Evolutionary conservation across 2,329 filamentous ascomycete species (phyloP), one percentile per base, ranked within the genome.

Genomic region (Colletotrichum melonis): DNA sequence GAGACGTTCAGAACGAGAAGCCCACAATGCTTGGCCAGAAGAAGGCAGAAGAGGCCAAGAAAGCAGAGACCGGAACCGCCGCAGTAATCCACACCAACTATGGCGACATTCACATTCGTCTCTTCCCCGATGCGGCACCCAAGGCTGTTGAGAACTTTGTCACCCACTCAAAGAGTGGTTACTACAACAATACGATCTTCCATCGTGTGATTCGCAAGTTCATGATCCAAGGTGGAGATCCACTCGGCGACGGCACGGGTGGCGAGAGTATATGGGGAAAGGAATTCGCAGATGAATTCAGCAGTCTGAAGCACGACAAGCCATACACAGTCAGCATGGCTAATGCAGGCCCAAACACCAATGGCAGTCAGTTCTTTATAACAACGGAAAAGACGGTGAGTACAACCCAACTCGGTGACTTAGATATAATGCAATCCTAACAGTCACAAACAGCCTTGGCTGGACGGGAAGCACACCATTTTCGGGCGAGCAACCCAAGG

Each of bases 171-270:
- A 93, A 92, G 78, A 93, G 92, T 72, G 95, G 94, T 1, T 99
- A 99, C 82, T 99, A 99, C 86, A 98, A 99, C 86, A 94, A 94
- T 83, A 95, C 96, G 42, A 96, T 98, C 77, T 99, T 99, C 88
- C 97, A 99, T 83, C 93, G 97, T 42, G 93, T 99, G 7, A 99
- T 99, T 78, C 92, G 94, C 74, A 98, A 98, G 80, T 99, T 99
- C 85, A 99, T 99, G 97, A 98, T 99, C 74, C 95, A 95, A 80
- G 86, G 89, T 67, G 95, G 95, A 63, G 95, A 98, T 80, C 95
- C 95, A 0, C 84, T 97, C 1, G 95, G 95, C 11, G 95, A 98
- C 79, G 95, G 95, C 4, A 97, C 95, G 0, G 95, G 95, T 57
- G 95, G 95, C 49, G 94, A 97, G 81, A 95, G 92, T 76, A 97